phyloP scores from a whole-genome alignment of 257 asterid genomes.

The Apocynum venetum region DNA sequence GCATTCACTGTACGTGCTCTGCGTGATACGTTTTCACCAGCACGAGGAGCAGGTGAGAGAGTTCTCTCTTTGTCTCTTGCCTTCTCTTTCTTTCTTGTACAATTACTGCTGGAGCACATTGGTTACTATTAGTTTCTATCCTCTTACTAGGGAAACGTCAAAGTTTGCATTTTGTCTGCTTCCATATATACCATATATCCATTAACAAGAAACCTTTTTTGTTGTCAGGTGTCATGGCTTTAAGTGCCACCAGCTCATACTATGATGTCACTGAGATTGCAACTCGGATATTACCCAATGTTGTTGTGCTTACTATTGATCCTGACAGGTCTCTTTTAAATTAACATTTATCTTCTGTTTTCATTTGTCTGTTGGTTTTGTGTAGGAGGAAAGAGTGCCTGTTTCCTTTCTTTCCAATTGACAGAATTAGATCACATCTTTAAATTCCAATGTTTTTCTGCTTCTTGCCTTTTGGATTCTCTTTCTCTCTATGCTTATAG shows the following conservation, averaged over 20 bases:
- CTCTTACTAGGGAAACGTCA: not conserved
- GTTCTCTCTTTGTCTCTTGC: not conserved
- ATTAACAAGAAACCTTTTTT: constrained; percentile 20
- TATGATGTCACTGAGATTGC: constrained; percentile 94
- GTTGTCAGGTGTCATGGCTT: constrained; percentile 85
- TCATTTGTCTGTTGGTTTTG: not conserved
- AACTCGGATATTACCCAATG: constrained; percentile 79
- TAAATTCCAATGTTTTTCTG: not conserved
- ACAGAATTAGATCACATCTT: not conserved
- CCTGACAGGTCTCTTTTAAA: constrained; percentile 73
- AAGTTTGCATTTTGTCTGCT: not conserved
- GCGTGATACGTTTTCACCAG: constrained; percentile 96
- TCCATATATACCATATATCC: not conserved
- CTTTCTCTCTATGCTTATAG: not conserved
- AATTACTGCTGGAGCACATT: not conserved
- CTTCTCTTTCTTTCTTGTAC: not conserved
- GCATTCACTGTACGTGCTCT: constrained; percentile 97
- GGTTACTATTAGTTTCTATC: constrained; percentile 7
- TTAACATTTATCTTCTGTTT: not conserved
- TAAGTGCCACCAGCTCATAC: constrained; percentile 87
- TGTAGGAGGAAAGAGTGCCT: not conserved
- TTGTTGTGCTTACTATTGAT: constrained; percentile 86
- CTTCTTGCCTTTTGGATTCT: not conserved
- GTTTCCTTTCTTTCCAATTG: not conserved
- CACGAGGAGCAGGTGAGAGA: constrained; percentile 91